phyloP scores from a whole-genome alignment of 495 filamentous ascomycete genomes.

The Neurospora tetrasperma region DNA sequence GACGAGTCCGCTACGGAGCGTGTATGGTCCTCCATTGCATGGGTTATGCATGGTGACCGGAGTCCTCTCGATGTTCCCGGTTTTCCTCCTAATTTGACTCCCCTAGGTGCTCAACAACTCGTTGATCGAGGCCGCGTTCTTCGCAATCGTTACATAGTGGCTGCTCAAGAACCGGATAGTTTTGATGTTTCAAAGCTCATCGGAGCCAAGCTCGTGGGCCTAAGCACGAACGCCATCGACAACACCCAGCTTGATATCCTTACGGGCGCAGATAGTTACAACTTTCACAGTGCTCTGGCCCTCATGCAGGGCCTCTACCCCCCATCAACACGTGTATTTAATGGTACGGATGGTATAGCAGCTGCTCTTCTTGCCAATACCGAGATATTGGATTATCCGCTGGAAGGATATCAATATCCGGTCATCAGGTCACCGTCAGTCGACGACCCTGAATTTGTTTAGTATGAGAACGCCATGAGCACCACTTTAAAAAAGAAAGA shows the following conservation, averaged over 20 bases:
- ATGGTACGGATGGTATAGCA: slow-evolving; percentile 20
- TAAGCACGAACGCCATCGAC: slow-evolving; percentile 27
- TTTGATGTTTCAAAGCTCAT: slow-evolving; percentile 14
- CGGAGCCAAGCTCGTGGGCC: slow-evolving; percentile 19
- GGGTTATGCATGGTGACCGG: slow-evolving; percentile 32
- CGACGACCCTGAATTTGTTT: slow-evolving; percentile 25
- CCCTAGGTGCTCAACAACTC: slow-evolving; percentile 32
- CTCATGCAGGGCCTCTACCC: slow-evolving; percentile 38
- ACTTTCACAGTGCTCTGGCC: slow-evolving; percentile 25
- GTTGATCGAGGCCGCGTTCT: slow-evolving; percentile 25
- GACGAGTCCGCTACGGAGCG: slow-evolving; percentile 17
- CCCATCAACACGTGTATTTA: slow-evolving; percentile 19
- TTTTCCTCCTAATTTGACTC: slow-evolving; percentile 22
- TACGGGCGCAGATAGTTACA: slow-evolving; percentile 24
- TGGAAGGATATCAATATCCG: slow-evolving; percentile 35
- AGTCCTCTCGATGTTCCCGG: slow-evolving; percentile 19
- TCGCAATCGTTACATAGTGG: slow-evolving; percentile 23
- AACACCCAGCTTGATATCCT: slow-evolving; percentile 27
- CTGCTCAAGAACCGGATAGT: neutral
- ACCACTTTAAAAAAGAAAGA: neutral
- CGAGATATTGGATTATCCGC: slow-evolving; percentile 24
- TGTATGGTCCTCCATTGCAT: slow-evolving; percentile 35
- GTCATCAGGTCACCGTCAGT: slow-evolving; percentile 19
- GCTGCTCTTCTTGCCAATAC: slow-evolving; percentile 22
- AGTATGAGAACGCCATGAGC: slow-evolving; percentile 10